A percentile compares a stretch with the other conserved stretches of the same genome.
Evolutionary conservation across 2,329 filamentous ascomycete species (phyloP).

Genomic region (Dactylellina haptotyla): DNA sequence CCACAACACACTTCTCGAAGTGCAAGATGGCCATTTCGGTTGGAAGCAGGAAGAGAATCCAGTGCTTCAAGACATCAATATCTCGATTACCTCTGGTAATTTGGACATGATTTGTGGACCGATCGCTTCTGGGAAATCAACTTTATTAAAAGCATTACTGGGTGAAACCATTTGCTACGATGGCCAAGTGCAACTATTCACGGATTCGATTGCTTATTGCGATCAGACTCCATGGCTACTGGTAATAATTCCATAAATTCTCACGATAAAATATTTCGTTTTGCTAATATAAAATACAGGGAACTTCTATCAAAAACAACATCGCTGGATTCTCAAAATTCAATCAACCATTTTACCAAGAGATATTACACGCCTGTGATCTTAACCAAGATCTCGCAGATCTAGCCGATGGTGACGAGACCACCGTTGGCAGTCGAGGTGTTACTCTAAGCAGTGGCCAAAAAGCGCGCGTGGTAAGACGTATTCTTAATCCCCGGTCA

Average conservation of each 20-base stretch:
- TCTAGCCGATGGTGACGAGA: slow-evolving; percentile 61
- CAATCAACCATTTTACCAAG: slow-evolving; percentile 59
- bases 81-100: slow-evolving; percentile 53
- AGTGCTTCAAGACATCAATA: slow-evolving; percentile 58
- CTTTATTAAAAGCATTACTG: slow-evolving; percentile 61
- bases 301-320: slow-evolving; percentile 61
- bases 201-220: slow-evolving; percentile 62
- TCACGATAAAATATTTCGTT: neutral
- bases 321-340: slow-evolving; percentile 60
- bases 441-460: slow-evolving; percentile 65
- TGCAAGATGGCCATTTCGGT: slow-evolving; percentile 30
- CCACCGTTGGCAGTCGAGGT: slow-evolving; percentile 64
- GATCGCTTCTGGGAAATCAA: slow-evolving; percentile 65
- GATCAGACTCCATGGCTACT: slow-evolving; percentile 61
- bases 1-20: slow-evolving; percentile 21
- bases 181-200: slow-evolving; percentile 58
- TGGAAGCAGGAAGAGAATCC: slow-evolving; percentile 18
- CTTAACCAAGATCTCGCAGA: slow-evolving; percentile 60
- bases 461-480: slow-evolving; percentile 61
- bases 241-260: neutral
- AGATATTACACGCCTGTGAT: slow-evolving; percentile 61
- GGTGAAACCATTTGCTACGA: slow-evolving; percentile 60
- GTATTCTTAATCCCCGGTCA: neutral
- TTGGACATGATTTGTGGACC: slow-evolving; percentile 62
- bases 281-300: slow-evolving; percentile 46